These are phyloP conservation scores for Populus nigra DNA, from an alignment of 345 rosid genomes.

Conservation along the genomic window DNA sequence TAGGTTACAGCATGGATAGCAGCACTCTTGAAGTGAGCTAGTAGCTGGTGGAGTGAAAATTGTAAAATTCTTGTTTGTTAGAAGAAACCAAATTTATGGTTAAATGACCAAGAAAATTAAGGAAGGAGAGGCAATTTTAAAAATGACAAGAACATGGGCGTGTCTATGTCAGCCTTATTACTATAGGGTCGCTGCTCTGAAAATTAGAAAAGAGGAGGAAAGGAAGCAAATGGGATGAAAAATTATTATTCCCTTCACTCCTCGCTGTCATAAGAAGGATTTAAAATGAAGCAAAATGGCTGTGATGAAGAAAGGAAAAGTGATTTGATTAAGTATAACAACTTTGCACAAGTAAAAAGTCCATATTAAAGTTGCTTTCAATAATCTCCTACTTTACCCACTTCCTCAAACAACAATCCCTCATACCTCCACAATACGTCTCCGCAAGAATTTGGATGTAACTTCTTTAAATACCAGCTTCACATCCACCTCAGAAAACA, in stretches of 20 bases:
- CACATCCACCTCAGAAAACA: slow-evolving; percentile 92
- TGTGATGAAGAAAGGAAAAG: not conserved
- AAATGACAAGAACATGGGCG: not conserved
- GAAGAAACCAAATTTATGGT: not conserved
- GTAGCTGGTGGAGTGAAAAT: not conserved
- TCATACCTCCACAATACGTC: slow-evolving; percentile 89
- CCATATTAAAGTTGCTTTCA: not conserved
- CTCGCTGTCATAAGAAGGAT: not conserved
- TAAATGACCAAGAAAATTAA: not conserved
- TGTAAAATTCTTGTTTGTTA: not conserved
- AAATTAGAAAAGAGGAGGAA: not conserved
- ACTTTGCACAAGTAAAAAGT: not conserved
- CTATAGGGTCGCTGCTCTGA: not conserved
- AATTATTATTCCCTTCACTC: not conserved
- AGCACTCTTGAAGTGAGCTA: not conserved
- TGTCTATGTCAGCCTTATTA: not conserved
- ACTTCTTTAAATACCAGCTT: slow-evolving; percentile 97
- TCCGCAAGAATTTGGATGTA: slow-evolving; percentile 75
- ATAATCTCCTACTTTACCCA: not conserved
- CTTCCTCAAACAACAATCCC: not conserved
- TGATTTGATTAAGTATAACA: not conserved
- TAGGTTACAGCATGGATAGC: not conserved
- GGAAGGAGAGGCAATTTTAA: not conserved
- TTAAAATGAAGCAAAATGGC: not conserved
- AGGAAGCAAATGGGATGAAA: not conserved